These are phyloP conservation scores for Moesziomyces aphidis DNA, from an alignment of 1,284 basidiomycete genomes.

Conservation along the genomic window DNA sequence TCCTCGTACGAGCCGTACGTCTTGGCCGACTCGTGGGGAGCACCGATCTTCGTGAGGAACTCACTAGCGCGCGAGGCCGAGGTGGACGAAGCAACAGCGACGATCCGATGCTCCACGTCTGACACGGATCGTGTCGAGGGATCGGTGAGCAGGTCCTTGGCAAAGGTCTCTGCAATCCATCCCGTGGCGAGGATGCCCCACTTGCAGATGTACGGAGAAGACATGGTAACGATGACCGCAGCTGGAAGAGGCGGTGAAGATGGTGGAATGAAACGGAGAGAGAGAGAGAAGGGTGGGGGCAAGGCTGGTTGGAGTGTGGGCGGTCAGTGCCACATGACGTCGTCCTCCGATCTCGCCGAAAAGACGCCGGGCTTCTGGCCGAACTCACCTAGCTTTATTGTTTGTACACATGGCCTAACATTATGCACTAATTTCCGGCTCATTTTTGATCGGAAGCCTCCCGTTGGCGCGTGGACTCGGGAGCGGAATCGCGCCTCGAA, in stretches of 20 bases:
- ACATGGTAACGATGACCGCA: not conserved
- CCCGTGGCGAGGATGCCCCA: conserved; percentile 62
- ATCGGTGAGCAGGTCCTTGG: conserved; percentile 68
- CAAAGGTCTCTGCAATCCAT: conserved; percentile 64
- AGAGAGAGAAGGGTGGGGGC: not conserved
- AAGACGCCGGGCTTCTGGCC: conserved; percentile 14
- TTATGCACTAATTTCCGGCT: too few species aligned
- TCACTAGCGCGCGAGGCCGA: conserved; percentile 76
- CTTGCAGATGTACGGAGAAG: conserved; percentile 33
- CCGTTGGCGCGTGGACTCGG: too few species aligned
- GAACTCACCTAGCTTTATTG: not conserved
- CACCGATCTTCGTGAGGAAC: conserved; percentile 74
- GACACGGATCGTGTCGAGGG: conserved; percentile 73
- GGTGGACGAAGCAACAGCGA: conserved; percentile 78
- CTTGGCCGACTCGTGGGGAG: conserved; percentile 72
- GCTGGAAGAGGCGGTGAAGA: not conserved
- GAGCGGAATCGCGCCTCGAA: not conserved
- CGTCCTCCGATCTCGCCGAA: not conserved
- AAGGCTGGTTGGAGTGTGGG: not conserved
- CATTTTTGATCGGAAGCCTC: too few species aligned
- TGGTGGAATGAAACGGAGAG: not conserved
- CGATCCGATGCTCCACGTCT: conserved; percentile 81
- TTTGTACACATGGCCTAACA: too few species aligned
- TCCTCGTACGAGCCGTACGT: conserved; percentile 82
- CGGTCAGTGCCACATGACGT: not conserved